These are phyloP conservation scores for Passalora sequoiae DNA, from an alignment of 2,329 filamentous ascomycete genomes.

Conservation along the genomic window DNA sequence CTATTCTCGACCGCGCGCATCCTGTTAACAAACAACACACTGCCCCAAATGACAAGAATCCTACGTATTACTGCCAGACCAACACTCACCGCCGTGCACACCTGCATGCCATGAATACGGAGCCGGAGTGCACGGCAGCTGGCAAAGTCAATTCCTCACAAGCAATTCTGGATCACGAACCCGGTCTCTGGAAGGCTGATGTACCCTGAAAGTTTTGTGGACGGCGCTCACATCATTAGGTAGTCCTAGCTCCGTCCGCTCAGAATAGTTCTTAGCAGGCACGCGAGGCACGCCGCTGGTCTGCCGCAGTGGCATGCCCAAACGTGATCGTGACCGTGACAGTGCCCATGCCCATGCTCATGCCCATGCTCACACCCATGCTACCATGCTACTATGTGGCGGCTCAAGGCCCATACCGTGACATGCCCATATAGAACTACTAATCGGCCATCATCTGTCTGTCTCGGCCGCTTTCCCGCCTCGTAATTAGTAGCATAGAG, in stretches of 20 bases:
- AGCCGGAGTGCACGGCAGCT: too few species aligned
- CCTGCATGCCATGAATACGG: too few species aligned
- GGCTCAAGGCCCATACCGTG: too few species aligned
- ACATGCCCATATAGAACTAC: too few species aligned
- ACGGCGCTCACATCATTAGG: slow-evolving; percentile 1
- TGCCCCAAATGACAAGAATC: too few species aligned
- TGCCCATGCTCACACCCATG: not conserved
- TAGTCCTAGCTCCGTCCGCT: not conserved
- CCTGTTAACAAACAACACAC: too few species aligned
- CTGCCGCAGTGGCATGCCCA: too few species aligned
- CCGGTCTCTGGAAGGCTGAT: not conserved
- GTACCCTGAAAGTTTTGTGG: not conserved
- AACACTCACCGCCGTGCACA: too few species aligned
- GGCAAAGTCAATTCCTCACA: not conserved
- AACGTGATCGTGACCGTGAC: too few species aligned
- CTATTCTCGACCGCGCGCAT: slow-evolving; percentile 5
- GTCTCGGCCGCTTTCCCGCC: not conserved
- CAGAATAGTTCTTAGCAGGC: slow-evolving; percentile 1
- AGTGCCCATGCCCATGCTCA: not conserved
- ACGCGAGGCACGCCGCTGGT: not conserved
- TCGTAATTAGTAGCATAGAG: too few species aligned
- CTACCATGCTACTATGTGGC: not conserved
- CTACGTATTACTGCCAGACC: too few species aligned
- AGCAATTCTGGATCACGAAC: not conserved
- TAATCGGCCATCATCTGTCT: not conserved